phyloP scores from a whole-genome alignment of 345 rosid species.

The Gossypium thurberi region DNA sequence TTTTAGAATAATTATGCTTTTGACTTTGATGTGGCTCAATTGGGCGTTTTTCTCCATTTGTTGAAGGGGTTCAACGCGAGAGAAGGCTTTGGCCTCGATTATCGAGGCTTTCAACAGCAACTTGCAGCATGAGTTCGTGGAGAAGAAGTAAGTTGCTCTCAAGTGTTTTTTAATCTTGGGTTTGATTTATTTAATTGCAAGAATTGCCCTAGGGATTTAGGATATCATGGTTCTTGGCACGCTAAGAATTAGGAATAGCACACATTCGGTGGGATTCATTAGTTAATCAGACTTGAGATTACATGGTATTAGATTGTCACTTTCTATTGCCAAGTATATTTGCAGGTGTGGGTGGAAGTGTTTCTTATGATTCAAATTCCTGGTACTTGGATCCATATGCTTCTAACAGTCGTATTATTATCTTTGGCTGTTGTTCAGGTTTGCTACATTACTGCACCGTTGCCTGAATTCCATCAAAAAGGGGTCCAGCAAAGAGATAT shows the following conservation, averaged over 20 bases:
- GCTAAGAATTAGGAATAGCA: background rate
- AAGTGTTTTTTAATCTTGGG: background rate
- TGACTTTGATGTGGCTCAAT: background rate
- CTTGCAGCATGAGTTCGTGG: conserved; percentile 70
- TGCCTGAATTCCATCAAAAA: conserved; percentile 57
- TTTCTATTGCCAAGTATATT: background rate
- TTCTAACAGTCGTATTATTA: conserved; percentile 5
- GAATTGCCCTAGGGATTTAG: background rate
- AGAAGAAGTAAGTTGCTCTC: conserved; percentile 53
- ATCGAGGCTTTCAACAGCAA: conserved; percentile 60
- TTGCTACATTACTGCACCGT: conserved; percentile 75
- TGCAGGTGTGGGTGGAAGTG: background rate
- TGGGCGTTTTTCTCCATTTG: conserved; percentile 13
- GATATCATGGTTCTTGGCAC: background rate
- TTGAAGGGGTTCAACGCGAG: conserved; percentile 75
- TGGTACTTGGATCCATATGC: background rate
- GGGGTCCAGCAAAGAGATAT: conserved; percentile 66
- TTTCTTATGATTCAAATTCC: background rate
- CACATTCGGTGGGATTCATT: background rate
- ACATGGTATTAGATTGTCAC: background rate
- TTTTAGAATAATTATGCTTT: background rate
- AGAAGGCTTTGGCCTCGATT: conserved; percentile 64
- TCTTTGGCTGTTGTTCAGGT: conserved; percentile 30
- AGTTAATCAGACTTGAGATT: background rate
- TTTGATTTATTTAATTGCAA: background rate